phyloP scores from a whole-genome alignment of 2,329 filamentous ascomycete species.

The Trichoderma koningiopsis region DNA sequence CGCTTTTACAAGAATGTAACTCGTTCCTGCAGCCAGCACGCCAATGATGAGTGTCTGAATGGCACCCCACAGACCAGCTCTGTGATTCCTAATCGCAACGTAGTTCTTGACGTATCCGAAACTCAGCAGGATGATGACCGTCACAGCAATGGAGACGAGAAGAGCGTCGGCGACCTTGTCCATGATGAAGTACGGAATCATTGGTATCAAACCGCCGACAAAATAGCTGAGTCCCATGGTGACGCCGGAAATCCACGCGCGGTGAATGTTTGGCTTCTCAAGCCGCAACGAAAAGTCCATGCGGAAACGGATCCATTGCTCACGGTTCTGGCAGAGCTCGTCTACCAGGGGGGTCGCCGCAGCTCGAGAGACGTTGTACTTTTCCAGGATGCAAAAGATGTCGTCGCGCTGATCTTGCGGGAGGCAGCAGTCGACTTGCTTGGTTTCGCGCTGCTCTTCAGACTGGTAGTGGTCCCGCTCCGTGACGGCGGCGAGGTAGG shows the following conservation, averaged over 20 bases:
- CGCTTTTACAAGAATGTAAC: conserved; percentile 63
- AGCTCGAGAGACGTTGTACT: conserved; percentile 50
- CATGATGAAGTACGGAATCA: conserved; percentile 69
- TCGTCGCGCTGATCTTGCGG: conserved; percentile 51
- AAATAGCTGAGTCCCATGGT: conserved; percentile 72
- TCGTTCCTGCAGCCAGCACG: conserved; percentile 65
- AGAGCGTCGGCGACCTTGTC: conserved; percentile 51
- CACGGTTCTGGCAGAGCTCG: conserved; percentile 50
- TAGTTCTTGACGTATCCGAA: conserved; percentile 69
- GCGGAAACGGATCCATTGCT: conserved; percentile 58
- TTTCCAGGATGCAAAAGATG: conserved; percentile 53
- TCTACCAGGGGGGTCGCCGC: conserved; percentile 51
- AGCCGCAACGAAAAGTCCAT: conserved; percentile 60
- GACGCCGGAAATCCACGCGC: conserved; percentile 58
- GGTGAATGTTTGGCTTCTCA: conserved; percentile 46
- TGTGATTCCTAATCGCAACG: conserved; percentile 53
- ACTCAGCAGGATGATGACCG: conserved; percentile 59
- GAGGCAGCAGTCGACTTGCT: conserved; percentile 44
- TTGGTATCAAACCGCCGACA: conserved; percentile 69
- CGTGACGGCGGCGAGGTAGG: conserved; percentile 67
- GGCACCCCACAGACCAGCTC: conserved; percentile 60
- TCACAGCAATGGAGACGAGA: conserved; percentile 61
- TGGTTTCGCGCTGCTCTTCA: conserved; percentile 49
- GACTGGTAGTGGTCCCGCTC: conserved; percentile 55
- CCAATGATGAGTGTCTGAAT: conserved; percentile 67